Evolutionary conservation across 345 rosid species (phyloP).

Genomic region (Ceriops zippeliana): DNA sequence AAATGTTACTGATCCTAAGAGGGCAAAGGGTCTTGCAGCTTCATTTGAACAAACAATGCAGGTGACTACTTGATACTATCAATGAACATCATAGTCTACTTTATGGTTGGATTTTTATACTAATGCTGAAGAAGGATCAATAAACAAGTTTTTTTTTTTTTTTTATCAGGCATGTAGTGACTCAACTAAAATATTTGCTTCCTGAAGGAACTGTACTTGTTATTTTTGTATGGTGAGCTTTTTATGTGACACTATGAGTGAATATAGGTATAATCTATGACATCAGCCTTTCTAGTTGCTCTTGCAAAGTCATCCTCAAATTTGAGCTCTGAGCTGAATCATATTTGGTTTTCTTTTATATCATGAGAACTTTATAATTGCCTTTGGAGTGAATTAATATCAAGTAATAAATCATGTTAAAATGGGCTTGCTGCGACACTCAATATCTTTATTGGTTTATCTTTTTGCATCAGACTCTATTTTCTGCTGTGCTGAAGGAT

Average conservation of each 20-base stretch:
- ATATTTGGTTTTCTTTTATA: not conserved
- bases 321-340: not conserved
- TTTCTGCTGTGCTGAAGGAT: too few relatives aligned
- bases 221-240: not conserved
- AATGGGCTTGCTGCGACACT: too few relatives aligned
- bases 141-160: not conserved
- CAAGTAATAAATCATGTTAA: not conserved
- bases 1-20: constrained; percentile 44
- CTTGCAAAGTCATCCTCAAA: not conserved
- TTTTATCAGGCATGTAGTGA: not conserved
- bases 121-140: constrained; percentile 2
- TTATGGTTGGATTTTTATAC: not conserved
- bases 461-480: not conserved
- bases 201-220: too few relatives aligned
- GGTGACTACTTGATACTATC: constrained; percentile 28
- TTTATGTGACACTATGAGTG: not conserved
- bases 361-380: not conserved
- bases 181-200: not conserved
- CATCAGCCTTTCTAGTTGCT: constrained; percentile 1
- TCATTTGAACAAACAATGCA: constrained; percentile 47
- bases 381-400: not conserved
- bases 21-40: constrained; percentile 28
- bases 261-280: not conserved
- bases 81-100: not conserved
- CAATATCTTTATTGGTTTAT: not conserved